Evolutionary conservation across 2,329 filamentous ascomycete species (phyloP).

Genomic region (Paraphoma sp.): DNA sequence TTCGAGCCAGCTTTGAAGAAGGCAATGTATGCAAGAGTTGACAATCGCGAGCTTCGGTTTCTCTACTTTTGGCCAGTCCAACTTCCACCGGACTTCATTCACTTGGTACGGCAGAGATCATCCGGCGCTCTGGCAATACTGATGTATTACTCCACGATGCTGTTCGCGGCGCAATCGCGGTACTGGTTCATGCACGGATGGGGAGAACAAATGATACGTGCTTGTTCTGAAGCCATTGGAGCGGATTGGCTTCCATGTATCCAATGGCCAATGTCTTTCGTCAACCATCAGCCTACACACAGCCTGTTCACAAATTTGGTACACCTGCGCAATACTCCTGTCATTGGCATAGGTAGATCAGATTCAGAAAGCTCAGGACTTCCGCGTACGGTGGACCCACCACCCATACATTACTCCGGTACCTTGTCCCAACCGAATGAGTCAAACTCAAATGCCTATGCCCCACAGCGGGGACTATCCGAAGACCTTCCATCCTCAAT

Average conservation of each 20-base stretch:
- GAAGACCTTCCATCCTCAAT: no score
- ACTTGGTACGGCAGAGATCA: slow-evolving; percentile 36
- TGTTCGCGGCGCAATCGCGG: slow-evolving; percentile 40
- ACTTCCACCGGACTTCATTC: slow-evolving; percentile 40
- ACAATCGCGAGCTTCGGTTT: slow-evolving; percentile 45
- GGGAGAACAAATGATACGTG: slow-evolving; percentile 34
- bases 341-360: neutral
- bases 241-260: slow-evolving; percentile 31
- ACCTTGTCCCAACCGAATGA: no score
- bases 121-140: slow-evolving; percentile 47
- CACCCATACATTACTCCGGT: no score
- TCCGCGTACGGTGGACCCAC: no score
- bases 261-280: slow-evolving; percentile 35
- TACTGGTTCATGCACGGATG: slow-evolving; percentile 51
- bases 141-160: slow-evolving; percentile 47
- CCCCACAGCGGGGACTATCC: no score
- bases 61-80: slow-evolving; percentile 49
- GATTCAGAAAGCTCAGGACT: no score
- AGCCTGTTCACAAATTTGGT: slow-evolving; percentile 6
- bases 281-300: slow-evolving; percentile 14
- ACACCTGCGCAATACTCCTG: neutral
- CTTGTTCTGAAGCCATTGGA: slow-evolving; percentile 29
- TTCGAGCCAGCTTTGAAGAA: slow-evolving; percentile 29
- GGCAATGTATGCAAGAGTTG: slow-evolving; percentile 28
- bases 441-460: no score